Percentiles rank a stretch among this genome's conserved stretches.
phyloP scores from a whole-genome alignment of 2,329 filamentous ascomycete species.

The Apiospora malaysiana region DNA sequence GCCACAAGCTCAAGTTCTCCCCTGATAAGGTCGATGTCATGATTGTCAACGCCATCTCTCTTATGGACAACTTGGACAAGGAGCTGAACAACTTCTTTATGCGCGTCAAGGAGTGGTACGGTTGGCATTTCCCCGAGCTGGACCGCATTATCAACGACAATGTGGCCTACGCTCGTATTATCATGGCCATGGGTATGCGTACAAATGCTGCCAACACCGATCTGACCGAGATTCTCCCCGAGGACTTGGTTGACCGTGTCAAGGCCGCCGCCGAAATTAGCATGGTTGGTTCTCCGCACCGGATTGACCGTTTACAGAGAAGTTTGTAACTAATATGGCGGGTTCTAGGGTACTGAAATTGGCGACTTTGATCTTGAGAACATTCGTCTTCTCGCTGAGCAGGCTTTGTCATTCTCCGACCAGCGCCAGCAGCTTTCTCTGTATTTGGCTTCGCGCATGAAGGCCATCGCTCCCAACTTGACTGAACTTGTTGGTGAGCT shows the following conservation, averaged over 20 bases:
- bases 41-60: slow-evolving; percentile 96
- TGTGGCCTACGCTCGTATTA: slow-evolving; percentile 87
- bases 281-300: slow-evolving; percentile 59
- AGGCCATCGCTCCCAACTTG: slow-evolving; percentile 94
- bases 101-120: slow-evolving; percentile 99
- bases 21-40: slow-evolving; percentile 99
- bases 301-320: not conserved
- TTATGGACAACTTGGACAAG: slow-evolving; percentile 97
- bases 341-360: slow-evolving; percentile 79
- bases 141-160: slow-evolving; percentile 98
- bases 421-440: slow-evolving; percentile 87
- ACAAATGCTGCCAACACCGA: slow-evolving; percentile 78
- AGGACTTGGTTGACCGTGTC: slow-evolving; percentile 90
- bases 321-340: not conserved
- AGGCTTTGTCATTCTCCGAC: slow-evolving; percentile 90
- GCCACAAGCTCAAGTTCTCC: slow-evolving; percentile 98
- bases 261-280: slow-evolving; percentile 95
- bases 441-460: slow-evolving; percentile 93
- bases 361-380: slow-evolving; percentile 90
- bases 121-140: slow-evolving; percentile 99
- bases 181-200: slow-evolving; percentile 88
- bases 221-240: slow-evolving; percentile 88
- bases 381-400: slow-evolving; percentile 88
- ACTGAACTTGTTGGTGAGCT: slow-evolving; percentile 92
- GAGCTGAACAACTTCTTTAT: slow-evolving; percentile 99